Evolutionary conservation across 768 basidiomycete genomes (phyloP).

Genomic region (Mycena polygramma): DNA sequence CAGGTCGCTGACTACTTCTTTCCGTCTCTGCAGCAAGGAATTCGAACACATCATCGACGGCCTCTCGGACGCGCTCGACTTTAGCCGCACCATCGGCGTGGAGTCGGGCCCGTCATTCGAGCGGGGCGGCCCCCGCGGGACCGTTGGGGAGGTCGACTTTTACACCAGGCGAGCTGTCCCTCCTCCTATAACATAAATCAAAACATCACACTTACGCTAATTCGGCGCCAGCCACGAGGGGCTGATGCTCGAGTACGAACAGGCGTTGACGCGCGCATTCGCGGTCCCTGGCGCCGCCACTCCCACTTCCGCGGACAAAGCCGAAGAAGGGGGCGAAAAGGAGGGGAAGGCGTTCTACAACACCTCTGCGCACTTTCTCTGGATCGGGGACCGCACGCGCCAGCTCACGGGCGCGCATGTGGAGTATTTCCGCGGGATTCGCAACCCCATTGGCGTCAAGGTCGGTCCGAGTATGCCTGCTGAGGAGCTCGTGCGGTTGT

Average conservation of each 20-base stretch:
- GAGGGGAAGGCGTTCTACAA: slow-evolving; percentile 77
- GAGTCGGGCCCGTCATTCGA: slow-evolving; percentile 74
- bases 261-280: slow-evolving; percentile 86
- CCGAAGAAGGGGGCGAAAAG: not conserved
- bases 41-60: slow-evolving; percentile 89
- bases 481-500: slow-evolving; percentile 80
- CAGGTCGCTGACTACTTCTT: not conserved
- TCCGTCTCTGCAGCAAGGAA: slow-evolving; percentile 64
- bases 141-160: slow-evolving; percentile 91
- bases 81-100: slow-evolving; percentile 89
- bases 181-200: not conserved
- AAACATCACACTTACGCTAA: not conserved
- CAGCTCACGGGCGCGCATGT: slow-evolving; percentile 94
- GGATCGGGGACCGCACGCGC: slow-evolving; percentile 97
- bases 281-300: slow-evolving; percentile 51
- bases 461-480: slow-evolving; percentile 89
- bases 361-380: slow-evolving; percentile 93
- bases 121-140: slow-evolving; percentile 76
- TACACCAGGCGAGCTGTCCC: slow-evolving; percentile 81
- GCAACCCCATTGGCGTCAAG: slow-evolving; percentile 96
- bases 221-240: slow-evolving; percentile 82
- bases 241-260: slow-evolving; percentile 91
- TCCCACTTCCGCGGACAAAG: not conserved
- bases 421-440: slow-evolving; percentile 93
- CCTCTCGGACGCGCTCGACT: slow-evolving; percentile 93